phyloP scores from a whole-genome alignment of 2,329 filamentous ascomycete genomes.

The Fusarium vanettenii region DNA sequence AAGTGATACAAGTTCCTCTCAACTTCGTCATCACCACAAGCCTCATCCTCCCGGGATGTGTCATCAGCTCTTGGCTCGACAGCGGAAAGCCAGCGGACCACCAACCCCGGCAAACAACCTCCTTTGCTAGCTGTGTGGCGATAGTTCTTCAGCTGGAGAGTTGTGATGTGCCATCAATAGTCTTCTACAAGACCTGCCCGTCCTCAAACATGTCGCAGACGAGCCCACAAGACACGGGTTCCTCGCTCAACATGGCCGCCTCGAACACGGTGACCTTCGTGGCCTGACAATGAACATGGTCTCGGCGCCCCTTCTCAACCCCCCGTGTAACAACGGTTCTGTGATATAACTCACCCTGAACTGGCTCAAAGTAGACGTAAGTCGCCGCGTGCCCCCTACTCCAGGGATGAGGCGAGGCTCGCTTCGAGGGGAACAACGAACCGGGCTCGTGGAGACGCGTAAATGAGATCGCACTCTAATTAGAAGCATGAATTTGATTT shows the following conservation, averaged over 20 bases:
- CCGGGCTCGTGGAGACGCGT: constrained; percentile 46
- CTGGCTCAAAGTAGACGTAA: constrained; percentile 51
- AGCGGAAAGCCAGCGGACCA: neutral
- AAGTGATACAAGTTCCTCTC: constrained; percentile 51
- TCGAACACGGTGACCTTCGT: constrained; percentile 46
- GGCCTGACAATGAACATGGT: constrained; percentile 33
- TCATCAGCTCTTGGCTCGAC: neutral
- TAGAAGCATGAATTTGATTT: neutral
- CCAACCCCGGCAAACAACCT: constrained; percentile 46
- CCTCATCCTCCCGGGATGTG: constrained; percentile 35
- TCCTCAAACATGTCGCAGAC: constrained; percentile 37
- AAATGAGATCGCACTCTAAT: constrained; percentile 51
- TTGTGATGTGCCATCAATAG: constrained; percentile 38
- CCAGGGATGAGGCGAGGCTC: constrained; percentile 51
- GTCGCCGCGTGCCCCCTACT: constrained; percentile 51
- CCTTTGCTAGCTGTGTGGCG: constrained; percentile 44
- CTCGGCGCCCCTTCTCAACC: constrained; percentile 8
- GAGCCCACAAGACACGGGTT: constrained; percentile 25
- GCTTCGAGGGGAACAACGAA: constrained; percentile 53
- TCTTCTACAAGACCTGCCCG: constrained; percentile 37
- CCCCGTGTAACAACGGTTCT: constrained; percentile 14
- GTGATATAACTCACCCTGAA: constrained; percentile 42
- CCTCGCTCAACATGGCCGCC: constrained; percentile 41
- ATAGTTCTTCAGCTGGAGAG: constrained; percentile 3
- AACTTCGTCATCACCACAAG: constrained; percentile 46